These are phyloP conservation scores for Solanum chaucha DNA, from an alignment of 257 asterid species.

Conservation along the genomic window DNA sequence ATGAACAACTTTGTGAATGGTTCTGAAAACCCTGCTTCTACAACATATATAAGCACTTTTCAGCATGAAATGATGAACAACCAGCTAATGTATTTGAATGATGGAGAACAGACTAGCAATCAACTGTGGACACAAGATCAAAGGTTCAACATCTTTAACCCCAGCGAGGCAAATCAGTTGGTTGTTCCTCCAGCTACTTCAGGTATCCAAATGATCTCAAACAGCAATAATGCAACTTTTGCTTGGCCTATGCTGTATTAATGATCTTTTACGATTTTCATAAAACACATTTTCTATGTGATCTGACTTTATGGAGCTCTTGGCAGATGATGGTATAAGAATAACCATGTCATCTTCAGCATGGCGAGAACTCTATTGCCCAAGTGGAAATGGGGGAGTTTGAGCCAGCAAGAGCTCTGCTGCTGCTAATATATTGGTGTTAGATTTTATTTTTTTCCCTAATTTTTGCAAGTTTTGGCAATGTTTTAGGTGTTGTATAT, in stretches of 20 bases:
- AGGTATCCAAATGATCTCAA: conserved; percentile 52
- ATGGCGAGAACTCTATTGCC: conserved; percentile 76
- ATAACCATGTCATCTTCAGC: conserved; percentile 28
- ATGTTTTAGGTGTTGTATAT: conserved; percentile 60
- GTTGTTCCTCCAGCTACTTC: conserved; percentile 28
- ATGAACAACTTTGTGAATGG: conserved; percentile 15
- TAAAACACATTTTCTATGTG: conserved; percentile 10
- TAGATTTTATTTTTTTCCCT: conserved; percentile 11
- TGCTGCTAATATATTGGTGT: conserved; percentile 23
- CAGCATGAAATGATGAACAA: conserved; percentile 12
- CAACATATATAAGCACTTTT: not conserved
- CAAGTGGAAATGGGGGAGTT: conserved; percentile 86
- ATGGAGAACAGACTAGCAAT: conserved; percentile 17
- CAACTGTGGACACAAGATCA: conserved; percentile 45
- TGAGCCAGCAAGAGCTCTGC: conserved; percentile 84
- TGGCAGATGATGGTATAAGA: conserved; percentile 64
- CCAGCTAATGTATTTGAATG: conserved; percentile 24
- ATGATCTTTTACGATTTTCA: conserved; percentile 1
- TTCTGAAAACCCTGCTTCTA: conserved; percentile 2
- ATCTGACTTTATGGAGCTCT: conserved; percentile 49
- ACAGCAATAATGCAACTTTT: conserved; percentile 14
- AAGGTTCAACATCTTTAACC: conserved; percentile 21
- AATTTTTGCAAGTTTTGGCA: conserved; percentile 37
- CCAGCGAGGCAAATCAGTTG: conserved; percentile 28
- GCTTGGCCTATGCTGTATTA: conserved; percentile 15